Evolutionary conservation across 2,329 filamentous ascomycete genomes (phyloP), one percentile per base, ranked within the genome.

Genomic region (Pseudogymnoascus sp.): DNA sequence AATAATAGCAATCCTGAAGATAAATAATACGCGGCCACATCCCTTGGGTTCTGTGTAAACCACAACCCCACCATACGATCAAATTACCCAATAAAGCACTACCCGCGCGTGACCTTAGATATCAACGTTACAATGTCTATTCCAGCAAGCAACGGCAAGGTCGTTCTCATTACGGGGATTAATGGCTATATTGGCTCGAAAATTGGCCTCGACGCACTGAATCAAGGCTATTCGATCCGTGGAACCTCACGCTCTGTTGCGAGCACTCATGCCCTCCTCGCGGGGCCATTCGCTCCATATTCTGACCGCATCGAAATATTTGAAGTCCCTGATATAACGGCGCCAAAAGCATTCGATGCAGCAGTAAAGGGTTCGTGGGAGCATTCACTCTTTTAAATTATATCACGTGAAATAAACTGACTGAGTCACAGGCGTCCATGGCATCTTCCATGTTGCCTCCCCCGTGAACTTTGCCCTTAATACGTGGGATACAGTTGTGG

Each of bases 131-230:
- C 14, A 18, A 72, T 72, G 70, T 63, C 68, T 34, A 60, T 70
- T 34, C 62, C 69, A 61, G 23, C 38, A 42, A 67, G 64, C 25
- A 71, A 73, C 28, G 65, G 69, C 36, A 67, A 71, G 46, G 70
- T 68, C 4, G 65, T 73, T 6, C 67, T 74, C 18, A 67, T 75
- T 36, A 75, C 73, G 8, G 73, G 73, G 4, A 71, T 71, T 59
- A 73, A 73, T 63, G 73, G 74, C 37, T 74, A 73, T 59, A 70
- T 75, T 59, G 73, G 72, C 31, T 56, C 46, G n/a, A 56, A 12
- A 56, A 69, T 68, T 46, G 66, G 69, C 5, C 64, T 72, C 2
- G 69, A 72, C 6, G 61, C 68, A 9, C 64, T 68, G 9, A 34
- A 65, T 21, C 67, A 66, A 59, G 72, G 72, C 12, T 75, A 75